Evolutionary conservation across 1,284 basidiomycete species (phyloP), one percentile per base, ranked within the genome.

Genomic region (Porphyrellus sp.): DNA sequence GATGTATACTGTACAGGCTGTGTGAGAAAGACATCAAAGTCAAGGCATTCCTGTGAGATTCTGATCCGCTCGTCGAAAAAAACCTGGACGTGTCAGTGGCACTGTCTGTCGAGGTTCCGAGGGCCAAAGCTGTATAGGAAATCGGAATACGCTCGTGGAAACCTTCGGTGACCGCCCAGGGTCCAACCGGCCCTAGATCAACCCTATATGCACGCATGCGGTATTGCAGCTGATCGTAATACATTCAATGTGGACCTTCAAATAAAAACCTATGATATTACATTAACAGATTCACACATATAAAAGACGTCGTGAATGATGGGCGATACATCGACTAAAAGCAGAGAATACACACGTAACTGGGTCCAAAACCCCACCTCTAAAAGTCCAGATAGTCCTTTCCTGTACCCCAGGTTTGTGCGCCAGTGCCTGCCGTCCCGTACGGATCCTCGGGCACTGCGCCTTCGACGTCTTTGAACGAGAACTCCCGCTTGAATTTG

Each of bases 401-500:
- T 20, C 78, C 78, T 37, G 73, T 69, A 73, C 76, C 75, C 55
- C 72, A 70, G 47, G 73, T 63, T 55, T 69, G 67, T 12, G 63
- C 67, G 18, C 70, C 64, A 1, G 71, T 62, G 16, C 70, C 74
- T 20, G 71, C 59, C 0, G 67, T 74, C 13, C 81, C 82, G 61
- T 85, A 85, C 7, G 82, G 81, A 47, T 85, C 83, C 49, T 83
- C 82, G n/a, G 69, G 72, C 2, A 73, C 71, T 28, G 67, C 68
- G 4, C 75, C 74, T 52, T 86, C 85, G 3, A 80, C 80, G 52
- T 85, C 85, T 63, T 85, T 85, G 69, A 82, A 85, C 34, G 81
- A 80, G 68, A 90, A 90, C 70, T 90, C 87, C 43, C 85, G 77
- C 65, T 84, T 85, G 71, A 90, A 90, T 63, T 88, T 87, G 44